Percentiles rank a stretch among this genome's conserved stretches.
phyloP scores from a whole-genome alignment of 768 basidiomycete species.

The Phallus indusiatus region DNA sequence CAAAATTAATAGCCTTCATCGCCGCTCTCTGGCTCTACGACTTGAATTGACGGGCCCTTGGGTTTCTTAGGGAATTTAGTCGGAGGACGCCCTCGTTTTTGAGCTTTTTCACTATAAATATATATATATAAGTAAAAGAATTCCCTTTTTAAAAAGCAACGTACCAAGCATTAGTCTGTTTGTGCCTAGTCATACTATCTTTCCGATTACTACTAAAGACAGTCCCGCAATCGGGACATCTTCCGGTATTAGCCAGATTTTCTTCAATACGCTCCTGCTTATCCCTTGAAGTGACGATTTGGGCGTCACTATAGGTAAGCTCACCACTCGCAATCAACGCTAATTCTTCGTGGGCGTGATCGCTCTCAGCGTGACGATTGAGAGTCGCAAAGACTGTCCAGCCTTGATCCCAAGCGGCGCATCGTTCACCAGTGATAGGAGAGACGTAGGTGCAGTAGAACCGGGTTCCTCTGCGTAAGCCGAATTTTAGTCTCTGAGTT shows the following conservation, averaged over 20 bases:
- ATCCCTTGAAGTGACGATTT: slow-evolving; percentile 1
- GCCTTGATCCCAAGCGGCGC: slow-evolving; percentile 4
- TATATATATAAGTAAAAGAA: neutral
- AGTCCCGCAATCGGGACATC: slow-evolving; percentile 3
- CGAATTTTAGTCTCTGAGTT: neutral
- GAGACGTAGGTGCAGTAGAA: slow-evolving; percentile 7
- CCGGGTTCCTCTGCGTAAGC: neutral
- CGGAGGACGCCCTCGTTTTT: slow-evolving; percentile 1
- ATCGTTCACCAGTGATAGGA: neutral
- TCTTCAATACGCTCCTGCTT: slow-evolving; percentile 4
- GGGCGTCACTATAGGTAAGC: neutral
- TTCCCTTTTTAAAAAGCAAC: neutral
- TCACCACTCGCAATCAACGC: neutral
- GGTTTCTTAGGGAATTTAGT: slow-evolving; percentile 6
- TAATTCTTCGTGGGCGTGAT: slow-evolving; percentile 2
- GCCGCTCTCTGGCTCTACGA: neutral
- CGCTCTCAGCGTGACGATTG: slow-evolving; percentile 1
- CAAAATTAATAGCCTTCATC: neutral
- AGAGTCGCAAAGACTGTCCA: slow-evolving; percentile 5
- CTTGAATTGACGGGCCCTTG: neutral
- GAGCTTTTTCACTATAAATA: slow-evolving; percentile 3
- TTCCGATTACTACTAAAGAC: slow-evolving; percentile 4
- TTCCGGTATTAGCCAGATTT: neutral
- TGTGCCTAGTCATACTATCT: slow-evolving; percentile 6
- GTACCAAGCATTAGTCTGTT: slow-evolving; percentile 1